phyloP scores from a whole-genome alignment of 2,329 filamentous ascomycete genomes.

The Botryotinia calthae region DNA sequence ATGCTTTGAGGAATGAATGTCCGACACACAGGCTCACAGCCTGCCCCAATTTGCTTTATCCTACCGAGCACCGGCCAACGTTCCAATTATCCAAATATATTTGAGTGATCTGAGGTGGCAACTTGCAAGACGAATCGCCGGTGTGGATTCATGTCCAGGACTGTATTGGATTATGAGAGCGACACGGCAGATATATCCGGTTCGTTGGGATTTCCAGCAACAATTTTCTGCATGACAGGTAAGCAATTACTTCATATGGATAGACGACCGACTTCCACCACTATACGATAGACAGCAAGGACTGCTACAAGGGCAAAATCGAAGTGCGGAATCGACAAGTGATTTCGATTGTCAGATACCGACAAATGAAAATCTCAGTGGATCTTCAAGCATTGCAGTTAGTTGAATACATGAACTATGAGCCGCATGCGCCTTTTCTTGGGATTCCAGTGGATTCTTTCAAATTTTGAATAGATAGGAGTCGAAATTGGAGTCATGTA shows the following conservation, averaged over 20 bases:
- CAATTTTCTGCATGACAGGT: background rate
- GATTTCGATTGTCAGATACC: background rate
- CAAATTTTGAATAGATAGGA: background rate
- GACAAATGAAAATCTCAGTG: background rate
- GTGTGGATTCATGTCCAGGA: constrained; percentile 6
- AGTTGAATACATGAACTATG: background rate
- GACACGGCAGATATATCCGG: background rate
- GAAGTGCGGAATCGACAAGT: background rate
- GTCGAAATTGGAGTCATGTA: constrained; percentile 10
- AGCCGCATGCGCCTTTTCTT: background rate
- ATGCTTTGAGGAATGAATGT: background rate
- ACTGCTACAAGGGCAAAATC: background rate
- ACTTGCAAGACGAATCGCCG: background rate
- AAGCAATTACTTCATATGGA: background rate
- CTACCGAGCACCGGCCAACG: background rate
- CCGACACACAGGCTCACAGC: background rate
- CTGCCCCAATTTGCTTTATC: background rate
- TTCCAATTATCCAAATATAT: background rate
- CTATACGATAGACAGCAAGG: background rate
- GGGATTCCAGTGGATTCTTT: background rate
- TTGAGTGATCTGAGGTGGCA: background rate
- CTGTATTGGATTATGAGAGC: background rate
- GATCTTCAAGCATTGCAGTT: background rate
- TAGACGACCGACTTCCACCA: background rate
- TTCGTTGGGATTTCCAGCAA: background rate